Base-by-base conservation (phyloP, 75 land plant species). In the Pinus albicaulis region DNA sequence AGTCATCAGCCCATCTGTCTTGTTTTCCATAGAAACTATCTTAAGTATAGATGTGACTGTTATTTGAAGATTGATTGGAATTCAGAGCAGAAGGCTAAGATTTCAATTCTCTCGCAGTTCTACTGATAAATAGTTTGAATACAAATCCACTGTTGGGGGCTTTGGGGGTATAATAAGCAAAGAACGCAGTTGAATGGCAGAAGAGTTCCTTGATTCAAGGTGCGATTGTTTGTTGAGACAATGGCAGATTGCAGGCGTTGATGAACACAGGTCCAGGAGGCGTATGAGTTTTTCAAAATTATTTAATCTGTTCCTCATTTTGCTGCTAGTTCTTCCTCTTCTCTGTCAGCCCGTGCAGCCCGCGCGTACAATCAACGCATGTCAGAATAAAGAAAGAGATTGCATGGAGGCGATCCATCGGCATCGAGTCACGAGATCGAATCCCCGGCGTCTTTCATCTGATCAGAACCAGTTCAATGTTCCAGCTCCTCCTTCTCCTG, bases 101-200 rank as follows among this genome's bases (percentile, higher is more conserved):
- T 36, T 10, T 66, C 44, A 36, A 36, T 26, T 4, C 16, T 10
- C 15, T 16, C 5, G 13, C 36, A 28, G 17, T 34, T 25, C 65
- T 14, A 28, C 14, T 62, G 3, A 62, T 31, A 56, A 28, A 15
- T 15, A n/a, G 41, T 36, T 74, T 78, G 71, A 61, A 78, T 78
- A 53, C 74, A 78, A 38, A 58, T 78, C 57, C 61, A 12, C 41
- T 38, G 31, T 58, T n/a, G 74, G 73, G 73, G 24, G 53, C 24
- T 34, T 38, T n/a, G 70, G 48, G n/a, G 68, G 17, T 58, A 48
- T 66, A 66, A 20, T 2, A 38, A 66, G 41, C 41, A 36, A 66
- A 8, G 19, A 41, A 4, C 15, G 20, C n/a, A 34, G 44, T 66
- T 66, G 44, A 34, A 66, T 66, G 70, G 70, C 70, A 17, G 48